Percentiles rank a stretch among this genome's conserved stretches.
phyloP scores from a whole-genome alignment of 148 eudicot species.

The Heliamphora exappendiculata region DNA sequence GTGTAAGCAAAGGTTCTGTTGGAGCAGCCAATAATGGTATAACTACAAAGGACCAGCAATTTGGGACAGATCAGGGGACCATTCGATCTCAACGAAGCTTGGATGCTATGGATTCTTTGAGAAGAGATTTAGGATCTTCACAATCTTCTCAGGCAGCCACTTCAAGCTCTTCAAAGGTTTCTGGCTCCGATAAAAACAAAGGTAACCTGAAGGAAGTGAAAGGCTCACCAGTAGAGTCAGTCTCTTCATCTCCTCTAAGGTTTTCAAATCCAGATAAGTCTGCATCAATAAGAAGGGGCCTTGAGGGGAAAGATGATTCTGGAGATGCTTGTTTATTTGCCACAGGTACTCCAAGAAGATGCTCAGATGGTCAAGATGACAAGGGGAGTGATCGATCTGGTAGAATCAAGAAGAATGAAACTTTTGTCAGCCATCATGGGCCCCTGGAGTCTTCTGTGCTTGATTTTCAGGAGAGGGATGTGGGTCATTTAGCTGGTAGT shows the following conservation, averaged over 20 bases:
- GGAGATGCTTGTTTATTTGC: conserved; percentile 21
- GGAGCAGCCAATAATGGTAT: conserved; percentile 40
- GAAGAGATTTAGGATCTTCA: conserved; percentile 31
- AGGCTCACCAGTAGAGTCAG: conserved; percentile 94
- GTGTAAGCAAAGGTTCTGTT: conserved; percentile 36
- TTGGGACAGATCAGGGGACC: conserved; percentile 16
- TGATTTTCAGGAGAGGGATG: conserved; percentile 25
- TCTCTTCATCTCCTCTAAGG: conserved; percentile 88
- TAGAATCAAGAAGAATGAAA: conserved; percentile 21
- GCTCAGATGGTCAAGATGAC: conserved; percentile 33
- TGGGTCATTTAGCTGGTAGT: conserved; percentile 16
- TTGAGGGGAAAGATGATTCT: conserved; percentile 27
- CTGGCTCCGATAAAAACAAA: conserved; percentile 58
- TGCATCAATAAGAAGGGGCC: conserved; percentile 23
- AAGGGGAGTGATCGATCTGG: conserved; percentile 24
- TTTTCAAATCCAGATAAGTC: conserved; percentile 38
- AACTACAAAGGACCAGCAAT: conserved; percentile 28
- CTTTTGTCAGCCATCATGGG: conserved; percentile 21
- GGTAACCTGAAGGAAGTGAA: conserved; percentile 49
- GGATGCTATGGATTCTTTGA: conserved; percentile 31
- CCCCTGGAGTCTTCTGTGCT: conserved; percentile 18
- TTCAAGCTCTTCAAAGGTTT: conserved; percentile 93
- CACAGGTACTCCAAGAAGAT: conserved; percentile 28
- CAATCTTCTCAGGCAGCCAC: conserved; percentile 62
- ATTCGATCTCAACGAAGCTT: conserved; percentile 19